Percentiles rank a stretch among this genome's conserved stretches.
phyloP scores from a whole-genome alignment of 2,329 filamentous ascomycete species.

The Aspergillus thermomutatus region DNA sequence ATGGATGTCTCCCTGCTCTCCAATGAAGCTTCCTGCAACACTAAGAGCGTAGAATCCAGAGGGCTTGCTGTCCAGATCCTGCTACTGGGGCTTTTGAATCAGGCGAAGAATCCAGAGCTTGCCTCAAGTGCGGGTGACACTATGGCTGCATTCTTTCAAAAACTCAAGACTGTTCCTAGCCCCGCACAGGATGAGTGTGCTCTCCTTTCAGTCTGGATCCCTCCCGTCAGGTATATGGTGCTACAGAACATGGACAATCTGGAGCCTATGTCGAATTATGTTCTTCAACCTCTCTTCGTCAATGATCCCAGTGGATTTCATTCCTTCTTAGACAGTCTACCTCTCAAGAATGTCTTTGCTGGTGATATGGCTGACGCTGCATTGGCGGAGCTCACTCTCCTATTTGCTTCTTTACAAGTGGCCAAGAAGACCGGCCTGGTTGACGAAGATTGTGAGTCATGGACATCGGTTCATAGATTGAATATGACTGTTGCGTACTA shows the following conservation, averaged over 20 bases:
- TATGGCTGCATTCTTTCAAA: slow-evolving; percentile 29
- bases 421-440: slow-evolving; percentile 69
- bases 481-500: slow-evolving; percentile 7
- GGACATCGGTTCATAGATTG: slow-evolving; percentile 11
- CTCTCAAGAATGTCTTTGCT: slow-evolving; percentile 47
- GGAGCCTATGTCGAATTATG: slow-evolving; percentile 34
- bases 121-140: slow-evolving; percentile 26
- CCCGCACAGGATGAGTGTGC: slow-evolving; percentile 4
- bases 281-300: slow-evolving; percentile 36
- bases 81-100: slow-evolving; percentile 29
- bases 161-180: slow-evolving; percentile 15
- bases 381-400: slow-evolving; percentile 56
- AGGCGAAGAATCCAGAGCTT: slow-evolving; percentile 29
- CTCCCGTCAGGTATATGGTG: slow-evolving; percentile 34
- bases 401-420: slow-evolving; percentile 65
- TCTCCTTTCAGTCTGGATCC: slow-evolving; percentile 33
- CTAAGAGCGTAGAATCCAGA: slow-evolving; percentile 5
- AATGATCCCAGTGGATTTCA: slow-evolving; percentile 32
- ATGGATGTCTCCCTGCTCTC: slow-evolving; percentile 21
- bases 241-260: slow-evolving; percentile 34
- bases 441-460: slow-evolving; percentile 59
- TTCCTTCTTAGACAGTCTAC: slow-evolving; percentile 57
- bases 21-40: slow-evolving; percentile 13
- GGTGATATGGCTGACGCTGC: slow-evolving; percentile 46
- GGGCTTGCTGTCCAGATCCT: slow-evolving; percentile 28